Conservation (phyloP, 2,329 filamentous ascomycete genomes). For the Xylaria sp. region DNA sequence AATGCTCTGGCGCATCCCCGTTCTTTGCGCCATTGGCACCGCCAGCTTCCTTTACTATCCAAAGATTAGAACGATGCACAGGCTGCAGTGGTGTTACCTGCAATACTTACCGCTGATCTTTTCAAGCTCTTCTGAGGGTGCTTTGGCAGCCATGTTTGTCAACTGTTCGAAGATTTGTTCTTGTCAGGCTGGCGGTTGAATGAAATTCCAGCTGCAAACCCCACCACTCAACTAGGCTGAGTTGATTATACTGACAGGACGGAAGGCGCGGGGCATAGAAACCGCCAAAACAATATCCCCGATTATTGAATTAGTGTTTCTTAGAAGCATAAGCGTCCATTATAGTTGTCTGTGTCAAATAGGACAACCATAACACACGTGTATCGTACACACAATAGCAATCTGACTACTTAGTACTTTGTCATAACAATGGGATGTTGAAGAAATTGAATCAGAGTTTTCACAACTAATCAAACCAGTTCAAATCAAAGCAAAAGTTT, state of each 20-base stretch:
- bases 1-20: constrained; percentile 45
- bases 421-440: too few species aligned
- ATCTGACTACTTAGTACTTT: too few species aligned
- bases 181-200: not conserved
- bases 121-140: constrained; percentile 44
- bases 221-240: constrained; percentile 21
- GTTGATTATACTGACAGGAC: constrained; percentile 9
- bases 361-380: not conserved
- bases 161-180: constrained; percentile 5
- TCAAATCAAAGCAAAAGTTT: too few species aligned
- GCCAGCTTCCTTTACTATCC: constrained; percentile 44
- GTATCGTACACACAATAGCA: not conserved
- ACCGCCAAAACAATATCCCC: not conserved
- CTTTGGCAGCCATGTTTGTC: constrained; percentile 45
- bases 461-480: too few species aligned
- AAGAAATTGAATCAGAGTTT: too few species aligned
- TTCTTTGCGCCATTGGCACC: constrained; percentile 43
- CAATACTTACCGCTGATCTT: constrained; percentile 44
- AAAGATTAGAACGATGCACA: constrained; percentile 2
- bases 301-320: not conserved
- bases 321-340: not conserved
- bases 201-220: constrained; percentile 10
- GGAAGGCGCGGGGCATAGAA: constrained; percentile 14
- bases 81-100: not conserved
- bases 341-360: not conserved